These are phyloP conservation scores for Medakamo hakoo DNA, from an alignment of 139 green algal genomes.

Conservation along the genomic window DNA sequence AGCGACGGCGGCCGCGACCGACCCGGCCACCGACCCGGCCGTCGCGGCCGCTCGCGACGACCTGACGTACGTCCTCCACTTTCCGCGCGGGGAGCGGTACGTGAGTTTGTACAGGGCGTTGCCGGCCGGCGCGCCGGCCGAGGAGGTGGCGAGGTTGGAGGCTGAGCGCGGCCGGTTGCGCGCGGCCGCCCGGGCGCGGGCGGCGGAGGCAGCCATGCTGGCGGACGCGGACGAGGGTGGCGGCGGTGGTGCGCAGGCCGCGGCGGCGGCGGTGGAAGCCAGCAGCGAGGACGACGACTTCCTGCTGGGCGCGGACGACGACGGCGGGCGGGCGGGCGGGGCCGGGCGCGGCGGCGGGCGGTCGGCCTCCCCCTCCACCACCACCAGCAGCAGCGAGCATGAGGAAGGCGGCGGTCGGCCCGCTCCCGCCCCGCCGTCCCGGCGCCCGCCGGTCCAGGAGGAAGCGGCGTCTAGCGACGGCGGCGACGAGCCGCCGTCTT, in stretches of 20 bases:
- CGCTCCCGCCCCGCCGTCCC: no score
- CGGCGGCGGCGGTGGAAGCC: background rate
- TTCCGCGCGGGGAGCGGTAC: constrained; percentile 72
- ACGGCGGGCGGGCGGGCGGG: background rate
- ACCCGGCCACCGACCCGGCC: background rate
- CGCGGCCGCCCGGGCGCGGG: constrained; percentile 18
- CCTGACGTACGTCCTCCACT: constrained; percentile 60
- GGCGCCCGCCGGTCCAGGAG: no score
- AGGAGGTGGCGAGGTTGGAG: constrained; percentile 27
- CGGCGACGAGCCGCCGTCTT: no score
- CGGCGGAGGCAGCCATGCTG: constrained; percentile 35
- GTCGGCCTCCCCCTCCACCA: no score
- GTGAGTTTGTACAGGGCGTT: constrained; percentile 50
- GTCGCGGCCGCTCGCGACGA: background rate
- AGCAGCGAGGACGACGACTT: constrained; percentile 22
- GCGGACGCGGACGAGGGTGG: constrained; percentile 58
- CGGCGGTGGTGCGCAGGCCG: background rate
- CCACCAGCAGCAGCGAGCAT: background rate
- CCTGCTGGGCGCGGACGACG: constrained; percentile 15
- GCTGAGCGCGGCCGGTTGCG: constrained; percentile 32
- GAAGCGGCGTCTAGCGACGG: no score
- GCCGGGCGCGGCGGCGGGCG: background rate
- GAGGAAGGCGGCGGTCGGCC: no score
- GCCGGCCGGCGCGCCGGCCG: constrained; percentile 24
- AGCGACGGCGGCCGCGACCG: constrained; percentile 10